Percentiles rank a stretch among this genome's conserved stretches.
Conservation (phyloP, 495 filamentous ascomycete genomes). For the Aspergillus carlsbadensis region DNA sequence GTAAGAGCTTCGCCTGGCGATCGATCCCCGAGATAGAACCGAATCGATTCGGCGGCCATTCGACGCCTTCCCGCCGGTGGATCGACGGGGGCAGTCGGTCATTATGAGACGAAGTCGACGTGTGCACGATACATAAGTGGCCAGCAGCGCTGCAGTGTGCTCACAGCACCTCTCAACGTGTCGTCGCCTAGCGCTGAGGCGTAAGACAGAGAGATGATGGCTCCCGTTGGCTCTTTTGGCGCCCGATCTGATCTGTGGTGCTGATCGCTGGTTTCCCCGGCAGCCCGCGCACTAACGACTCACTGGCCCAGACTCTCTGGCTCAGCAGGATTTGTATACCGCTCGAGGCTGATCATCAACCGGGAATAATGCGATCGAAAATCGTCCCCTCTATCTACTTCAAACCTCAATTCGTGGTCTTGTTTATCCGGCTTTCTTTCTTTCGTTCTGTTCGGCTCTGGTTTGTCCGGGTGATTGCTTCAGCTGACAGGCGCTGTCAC, state of each 20-base stretch:
- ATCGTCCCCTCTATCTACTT: background rate
- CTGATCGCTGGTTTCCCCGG: slow-evolving; percentile 23
- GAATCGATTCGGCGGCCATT: background rate
- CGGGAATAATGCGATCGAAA: slow-evolving; percentile 3
- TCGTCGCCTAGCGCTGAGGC: background rate
- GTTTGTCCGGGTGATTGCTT: slow-evolving; percentile 8
- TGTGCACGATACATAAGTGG: background rate
- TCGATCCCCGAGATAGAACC: background rate
- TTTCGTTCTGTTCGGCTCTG: background rate
- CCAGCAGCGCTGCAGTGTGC: background rate
- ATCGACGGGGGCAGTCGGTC: background rate
- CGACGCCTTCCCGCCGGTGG: background rate
- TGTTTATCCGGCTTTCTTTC: background rate
- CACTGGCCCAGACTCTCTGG: background rate
- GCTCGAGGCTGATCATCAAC: background rate
- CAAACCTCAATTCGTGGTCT: background rate
- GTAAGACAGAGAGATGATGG: background rate
- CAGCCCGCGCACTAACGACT: slow-evolving; percentile 14
- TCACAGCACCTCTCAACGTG: background rate
- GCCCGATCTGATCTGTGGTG: slow-evolving; percentile 8
- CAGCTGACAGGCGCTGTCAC: slow-evolving; percentile 15
- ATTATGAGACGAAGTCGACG: background rate
- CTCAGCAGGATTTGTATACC: slow-evolving; percentile 7
- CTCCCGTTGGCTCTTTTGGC: slow-evolving; percentile 10
- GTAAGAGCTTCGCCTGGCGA: background rate